A percentile compares a stretch with the other conserved stretches of the same genome.
phyloP scores from a whole-genome alignment of 1,139 yeast genomes.

The Geotrichum fermentans region DNA sequence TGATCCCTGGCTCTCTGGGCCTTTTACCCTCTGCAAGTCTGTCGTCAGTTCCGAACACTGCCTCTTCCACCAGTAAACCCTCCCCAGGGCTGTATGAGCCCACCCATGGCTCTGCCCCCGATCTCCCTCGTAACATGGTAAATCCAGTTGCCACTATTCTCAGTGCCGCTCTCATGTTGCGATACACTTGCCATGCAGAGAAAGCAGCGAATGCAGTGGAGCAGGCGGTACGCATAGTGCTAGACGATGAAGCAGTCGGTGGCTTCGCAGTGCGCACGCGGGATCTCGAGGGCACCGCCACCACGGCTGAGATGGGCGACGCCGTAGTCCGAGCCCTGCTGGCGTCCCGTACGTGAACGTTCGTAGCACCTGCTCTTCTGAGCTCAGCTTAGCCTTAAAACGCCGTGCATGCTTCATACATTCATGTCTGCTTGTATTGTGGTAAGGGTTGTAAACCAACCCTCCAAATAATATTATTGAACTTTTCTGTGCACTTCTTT shows the following conservation, averaged over 20 bases:
- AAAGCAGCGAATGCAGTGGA: conserved; percentile 72
- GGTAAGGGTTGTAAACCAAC: neutral
- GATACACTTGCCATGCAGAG: conserved; percentile 63
- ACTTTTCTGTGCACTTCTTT: neutral
- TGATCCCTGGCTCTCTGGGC: conserved; percentile 82
- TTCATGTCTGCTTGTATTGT: too few relatives aligned
- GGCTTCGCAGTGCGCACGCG: conserved; percentile 66
- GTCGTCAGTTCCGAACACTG: conserved; percentile 74
- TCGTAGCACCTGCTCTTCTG: too few relatives aligned
- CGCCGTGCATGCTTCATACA: too few relatives aligned
- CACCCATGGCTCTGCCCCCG: conserved; percentile 94
- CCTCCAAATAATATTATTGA: neutral
- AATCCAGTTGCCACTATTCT: conserved; percentile 84
- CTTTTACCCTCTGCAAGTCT: conserved; percentile 79
- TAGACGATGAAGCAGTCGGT: conserved; percentile 45
- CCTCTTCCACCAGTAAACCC: conserved; percentile 53
- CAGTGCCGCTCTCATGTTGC: conserved; percentile 83
- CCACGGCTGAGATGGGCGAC: conserved; percentile 76
- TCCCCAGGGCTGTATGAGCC: conserved; percentile 90
- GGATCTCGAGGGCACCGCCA: conserved; percentile 65
- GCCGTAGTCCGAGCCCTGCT: conserved; percentile 47
- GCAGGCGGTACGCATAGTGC: conserved; percentile 63
- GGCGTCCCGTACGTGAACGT: too few relatives aligned
- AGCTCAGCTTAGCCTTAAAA: too few relatives aligned
- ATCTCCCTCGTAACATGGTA: conserved; percentile 68